Conservation (phyloP, 1,284 basidiomycete genomes). For the Paramarasmius palmivorus region DNA sequence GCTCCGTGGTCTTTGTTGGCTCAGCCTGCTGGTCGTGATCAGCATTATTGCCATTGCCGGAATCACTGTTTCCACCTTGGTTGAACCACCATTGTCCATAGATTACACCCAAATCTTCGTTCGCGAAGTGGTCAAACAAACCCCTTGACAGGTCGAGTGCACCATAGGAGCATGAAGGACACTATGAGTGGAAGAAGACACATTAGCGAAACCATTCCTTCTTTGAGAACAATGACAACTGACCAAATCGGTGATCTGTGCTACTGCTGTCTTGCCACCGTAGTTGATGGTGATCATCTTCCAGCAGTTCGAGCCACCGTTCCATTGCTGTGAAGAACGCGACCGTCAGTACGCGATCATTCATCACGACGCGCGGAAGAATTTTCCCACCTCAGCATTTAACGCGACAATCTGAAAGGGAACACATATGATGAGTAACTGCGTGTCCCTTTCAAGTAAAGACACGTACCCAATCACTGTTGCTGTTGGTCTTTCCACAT, state of each 20-base stretch:
- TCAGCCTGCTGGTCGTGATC: not conserved
- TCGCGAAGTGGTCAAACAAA: conserved; percentile 63
- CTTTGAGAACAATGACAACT: conserved; percentile 15
- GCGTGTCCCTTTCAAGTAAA: too few relatives aligned
- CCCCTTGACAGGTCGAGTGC: conserved; percentile 75
- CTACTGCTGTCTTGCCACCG: conserved; percentile 60
- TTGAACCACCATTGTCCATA: conserved; percentile 56
- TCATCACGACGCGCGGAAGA: not conserved
- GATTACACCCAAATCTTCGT: conserved; percentile 47
- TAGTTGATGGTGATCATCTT: conserved; percentile 66
- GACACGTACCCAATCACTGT: conserved; percentile 33
- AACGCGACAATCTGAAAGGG: conserved; percentile 42
- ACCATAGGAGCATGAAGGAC: conserved; percentile 63
- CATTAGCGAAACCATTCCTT: not conserved
- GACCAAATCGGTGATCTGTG: conserved; percentile 72
- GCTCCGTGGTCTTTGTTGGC: not conserved
- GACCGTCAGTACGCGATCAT: not conserved
- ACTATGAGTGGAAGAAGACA: conserved; percentile 36
- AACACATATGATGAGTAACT: too few relatives aligned
- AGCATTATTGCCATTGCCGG: not conserved
- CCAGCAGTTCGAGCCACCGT: conserved; percentile 60
- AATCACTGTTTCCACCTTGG: conserved; percentile 21
- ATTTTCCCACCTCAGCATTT: conserved; percentile 35
- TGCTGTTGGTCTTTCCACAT: conserved; percentile 31
- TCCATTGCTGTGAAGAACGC: conserved; percentile 43